Base-by-base conservation (phyloP, 768 basidiomycete species). In the Mycena floridula region DNA sequence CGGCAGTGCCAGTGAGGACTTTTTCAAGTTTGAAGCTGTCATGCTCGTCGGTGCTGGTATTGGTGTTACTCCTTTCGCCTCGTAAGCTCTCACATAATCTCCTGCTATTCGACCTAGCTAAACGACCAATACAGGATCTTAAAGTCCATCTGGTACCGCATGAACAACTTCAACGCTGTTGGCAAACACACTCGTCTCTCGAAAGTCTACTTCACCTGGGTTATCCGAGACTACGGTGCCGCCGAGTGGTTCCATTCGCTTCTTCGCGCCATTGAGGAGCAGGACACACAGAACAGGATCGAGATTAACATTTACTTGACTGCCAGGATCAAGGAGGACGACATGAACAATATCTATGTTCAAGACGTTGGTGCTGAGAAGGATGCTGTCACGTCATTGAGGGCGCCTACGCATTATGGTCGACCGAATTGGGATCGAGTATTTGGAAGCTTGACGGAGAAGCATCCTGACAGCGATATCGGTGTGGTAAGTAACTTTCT, bases 291-390 rank as follows among this genome's bases (percentile, higher is more conserved):
- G 61, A 82, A 85, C 59, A 67, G 81, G 50, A 94, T 93, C 50
- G 93, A 96, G 69, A 94, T 95, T 59, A 90, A 84, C 66, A 93
- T 91, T 53, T 92, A 95, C 62, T 77, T 97, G 18, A 96, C 93
- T 1, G 88, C 86, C 25, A 86, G 79, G 69, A 76, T 97, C 57
- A 85, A 86, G 66, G 86, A 91, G 50, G 89, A 92, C 57, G 90
- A 96, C 52, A 79, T 93, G 76, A 87, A 82, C 65, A 95, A 95
- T 58, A 94, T 95, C 61, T 75, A 92, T 43, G 89, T 85, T 85
- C 48, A 50, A 57, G 92, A 95, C 54, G 92, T 96, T 28, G 93
- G 93, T 39, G 87, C 88, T 2, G 88, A 94, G 49, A 85, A 82
- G 64, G 94, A 96, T 54, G 85, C 92, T 2, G 86, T 96, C 59